These are phyloP conservation scores for Coniochaeta sp. DNA, from an alignment of 2,329 filamentous ascomycete genomes.

Conservation along the genomic window DNA sequence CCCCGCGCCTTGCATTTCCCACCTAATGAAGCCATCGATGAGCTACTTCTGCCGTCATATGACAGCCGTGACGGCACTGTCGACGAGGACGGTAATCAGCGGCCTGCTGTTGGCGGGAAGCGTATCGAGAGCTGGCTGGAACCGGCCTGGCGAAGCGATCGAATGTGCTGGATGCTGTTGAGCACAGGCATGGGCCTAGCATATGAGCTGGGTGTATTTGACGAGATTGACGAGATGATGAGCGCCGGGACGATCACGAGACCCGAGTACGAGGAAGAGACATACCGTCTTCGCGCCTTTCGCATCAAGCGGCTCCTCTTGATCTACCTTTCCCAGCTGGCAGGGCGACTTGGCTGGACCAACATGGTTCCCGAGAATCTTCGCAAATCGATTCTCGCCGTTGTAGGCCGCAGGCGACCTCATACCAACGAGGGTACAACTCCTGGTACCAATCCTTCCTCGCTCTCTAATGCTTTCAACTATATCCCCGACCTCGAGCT, in stretches of 20 bases:
- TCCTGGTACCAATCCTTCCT: constrained; percentile 50
- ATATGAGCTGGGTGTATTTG: constrained; percentile 93
- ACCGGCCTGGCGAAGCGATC: constrained; percentile 87
- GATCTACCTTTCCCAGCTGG: constrained; percentile 90
- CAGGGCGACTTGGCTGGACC: constrained; percentile 83
- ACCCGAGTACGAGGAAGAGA: constrained; percentile 65
- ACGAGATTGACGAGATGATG: constrained; percentile 70
- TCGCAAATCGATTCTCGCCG: constrained; percentile 48
- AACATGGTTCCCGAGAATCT: constrained; percentile 78
- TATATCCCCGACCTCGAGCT: constrained; percentile 61
- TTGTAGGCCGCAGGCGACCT: constrained; percentile 39
- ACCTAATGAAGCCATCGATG: constrained; percentile 65
- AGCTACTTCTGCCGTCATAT: constrained; percentile 56
- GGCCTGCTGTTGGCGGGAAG: constrained; percentile 61
- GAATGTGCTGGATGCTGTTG: constrained; percentile 97
- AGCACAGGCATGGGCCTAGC: constrained; percentile 84
- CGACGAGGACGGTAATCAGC: constrained; percentile 32
- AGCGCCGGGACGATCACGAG: constrained; percentile 50
- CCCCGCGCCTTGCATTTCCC: constrained; percentile 92
- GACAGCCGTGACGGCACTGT: constrained; percentile 35
- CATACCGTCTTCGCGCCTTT: constrained; percentile 67
- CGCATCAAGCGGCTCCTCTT: constrained; percentile 81
- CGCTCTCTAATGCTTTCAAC: constrained; percentile 51
- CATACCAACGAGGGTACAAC: constrained; percentile 48
- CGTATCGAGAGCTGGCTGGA: constrained; percentile 94